Evolutionary conservation across 306 rosid genomes (phyloP).

Genomic region (Notholithocarpus densiflorus): DNA sequence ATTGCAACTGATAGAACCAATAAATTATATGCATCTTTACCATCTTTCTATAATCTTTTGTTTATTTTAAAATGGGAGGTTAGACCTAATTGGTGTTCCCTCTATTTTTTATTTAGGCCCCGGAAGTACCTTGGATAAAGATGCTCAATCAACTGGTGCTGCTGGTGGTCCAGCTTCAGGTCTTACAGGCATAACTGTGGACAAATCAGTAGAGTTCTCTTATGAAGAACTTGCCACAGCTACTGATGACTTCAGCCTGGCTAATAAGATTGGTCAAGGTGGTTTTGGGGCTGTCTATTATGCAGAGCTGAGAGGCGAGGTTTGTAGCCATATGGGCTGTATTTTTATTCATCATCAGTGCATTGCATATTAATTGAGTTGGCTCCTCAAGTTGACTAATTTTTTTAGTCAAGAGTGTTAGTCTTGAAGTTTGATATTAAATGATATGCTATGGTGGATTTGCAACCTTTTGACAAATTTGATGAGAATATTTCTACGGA

Average conservation of each 20-base stretch:
- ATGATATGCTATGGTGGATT: background rate
- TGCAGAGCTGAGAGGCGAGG: slow-evolving; percentile 93
- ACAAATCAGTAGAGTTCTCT: slow-evolving; percentile 71
- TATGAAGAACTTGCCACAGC: slow-evolving; percentile 76
- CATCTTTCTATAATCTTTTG: background rate
- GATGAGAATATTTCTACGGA: background rate
- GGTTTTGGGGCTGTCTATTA: slow-evolving; percentile 87
- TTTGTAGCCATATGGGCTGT: slow-evolving; percentile 27
- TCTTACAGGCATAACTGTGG: slow-evolving; percentile 49
- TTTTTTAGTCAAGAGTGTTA: background rate
- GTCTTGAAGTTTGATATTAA: background rate
- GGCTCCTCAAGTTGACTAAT: background rate
- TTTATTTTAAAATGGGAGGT: background rate
- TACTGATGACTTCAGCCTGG: slow-evolving; percentile 70
- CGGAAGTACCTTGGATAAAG: slow-evolving; percentile 37
- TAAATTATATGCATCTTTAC: background rate
- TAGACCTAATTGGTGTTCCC: slow-evolving; percentile 1
- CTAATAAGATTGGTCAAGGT: slow-evolving; percentile 79
- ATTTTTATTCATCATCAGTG: slow-evolving; percentile 1
- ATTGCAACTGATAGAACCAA: background rate
- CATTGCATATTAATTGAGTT: background rate
- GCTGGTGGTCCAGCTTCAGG: slow-evolving; percentile 33
- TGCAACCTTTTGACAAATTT: background rate
- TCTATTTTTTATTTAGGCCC: slow-evolving; percentile 33
- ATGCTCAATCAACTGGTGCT: slow-evolving; percentile 38